Conservation (phyloP, 2,329 filamentous ascomycete species). For the Teratosphaeria zuluensis region DNA sequence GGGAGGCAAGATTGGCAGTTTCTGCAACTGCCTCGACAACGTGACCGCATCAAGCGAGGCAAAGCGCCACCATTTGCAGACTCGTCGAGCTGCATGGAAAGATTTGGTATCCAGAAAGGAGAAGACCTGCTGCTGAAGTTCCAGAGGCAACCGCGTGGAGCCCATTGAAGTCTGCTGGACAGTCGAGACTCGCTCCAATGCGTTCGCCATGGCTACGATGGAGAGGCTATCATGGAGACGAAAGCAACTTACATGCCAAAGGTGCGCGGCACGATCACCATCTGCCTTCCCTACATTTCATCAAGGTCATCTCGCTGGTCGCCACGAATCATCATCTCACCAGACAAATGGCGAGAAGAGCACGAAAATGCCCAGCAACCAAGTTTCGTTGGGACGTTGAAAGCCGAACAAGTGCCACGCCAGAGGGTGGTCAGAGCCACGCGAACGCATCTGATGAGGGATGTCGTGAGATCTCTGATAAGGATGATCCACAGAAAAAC, state of each 20-base stretch:
- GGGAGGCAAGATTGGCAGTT: slow-evolving; percentile 20
- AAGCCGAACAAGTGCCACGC: neutral
- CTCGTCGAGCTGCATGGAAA: slow-evolving; percentile 22
- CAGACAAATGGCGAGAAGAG: neutral
- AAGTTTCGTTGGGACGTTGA: neutral
- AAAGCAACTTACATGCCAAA: neutral
- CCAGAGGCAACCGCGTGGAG: slow-evolving; percentile 21
- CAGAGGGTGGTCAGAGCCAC: neutral
- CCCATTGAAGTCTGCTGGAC: slow-evolving; percentile 7
- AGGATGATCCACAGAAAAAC: neutral
- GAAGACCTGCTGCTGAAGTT: slow-evolving; percentile 27
- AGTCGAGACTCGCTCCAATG: slow-evolving; percentile 6
- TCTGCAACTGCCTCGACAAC: slow-evolving; percentile 20
- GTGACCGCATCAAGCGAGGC: slow-evolving; percentile 22
- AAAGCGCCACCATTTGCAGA: slow-evolving; percentile 25
- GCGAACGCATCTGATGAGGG: neutral
- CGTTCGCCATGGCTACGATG: slow-evolving; percentile 1
- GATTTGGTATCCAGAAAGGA: slow-evolving; percentile 22
- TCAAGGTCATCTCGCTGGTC: neutral
- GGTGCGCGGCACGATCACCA: neutral
- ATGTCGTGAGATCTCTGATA: neutral
- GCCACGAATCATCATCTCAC: neutral
- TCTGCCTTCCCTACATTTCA: neutral
- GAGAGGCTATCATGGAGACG: neutral
- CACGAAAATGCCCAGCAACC: neutral